Percentiles rank a stretch among this genome's conserved stretches.
These are phyloP conservation scores for Fusarium drepaniforme DNA, from an alignment of 2,329 filamentous ascomycete species.

Conservation along the genomic window DNA sequence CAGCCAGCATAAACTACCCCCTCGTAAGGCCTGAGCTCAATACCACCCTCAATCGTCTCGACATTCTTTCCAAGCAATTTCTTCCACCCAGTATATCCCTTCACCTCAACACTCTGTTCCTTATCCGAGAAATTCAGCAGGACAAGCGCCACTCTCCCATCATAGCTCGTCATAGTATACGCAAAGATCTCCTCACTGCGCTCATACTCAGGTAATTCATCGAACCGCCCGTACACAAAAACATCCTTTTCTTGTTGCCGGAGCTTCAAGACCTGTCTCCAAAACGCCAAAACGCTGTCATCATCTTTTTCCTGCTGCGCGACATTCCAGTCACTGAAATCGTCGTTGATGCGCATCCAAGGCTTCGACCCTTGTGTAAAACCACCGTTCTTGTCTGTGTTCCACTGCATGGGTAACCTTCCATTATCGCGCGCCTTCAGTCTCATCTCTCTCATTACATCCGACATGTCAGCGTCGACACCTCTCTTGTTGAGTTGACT, in stretches of 20 bases:
- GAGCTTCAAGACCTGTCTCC: constrained; percentile 28
- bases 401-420: constrained; percentile 61
- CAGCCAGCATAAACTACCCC: background rate
- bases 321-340: constrained; percentile 38
- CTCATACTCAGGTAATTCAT: background rate
- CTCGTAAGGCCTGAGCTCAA: background rate
- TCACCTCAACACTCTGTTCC: background rate
- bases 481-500: constrained; percentile 35
- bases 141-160: constrained; percentile 27
- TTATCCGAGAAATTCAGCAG: constrained; percentile 37
- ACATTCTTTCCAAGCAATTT: constrained; percentile 9
- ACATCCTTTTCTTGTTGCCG: constrained; percentile 33
- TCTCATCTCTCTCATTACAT: constrained; percentile 57
- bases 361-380: constrained; percentile 39
- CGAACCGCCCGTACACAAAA: constrained; percentile 38
- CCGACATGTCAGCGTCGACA: constrained; percentile 40
- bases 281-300: constrained; percentile 34
- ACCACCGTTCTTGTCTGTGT: constrained; percentile 60
- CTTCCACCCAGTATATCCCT: constrained; percentile 1
- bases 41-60: background rate
- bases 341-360: constrained; percentile 46
- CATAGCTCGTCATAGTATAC: constrained; percentile 37
- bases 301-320: constrained; percentile 14
- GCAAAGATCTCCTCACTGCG: constrained; percentile 35
- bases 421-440: constrained; percentile 46